Evolutionary conservation across 1,284 basidiomycete species (phyloP), one percentile per base, ranked within the genome.

Genomic region (Sporisorium sorghi): DNA sequence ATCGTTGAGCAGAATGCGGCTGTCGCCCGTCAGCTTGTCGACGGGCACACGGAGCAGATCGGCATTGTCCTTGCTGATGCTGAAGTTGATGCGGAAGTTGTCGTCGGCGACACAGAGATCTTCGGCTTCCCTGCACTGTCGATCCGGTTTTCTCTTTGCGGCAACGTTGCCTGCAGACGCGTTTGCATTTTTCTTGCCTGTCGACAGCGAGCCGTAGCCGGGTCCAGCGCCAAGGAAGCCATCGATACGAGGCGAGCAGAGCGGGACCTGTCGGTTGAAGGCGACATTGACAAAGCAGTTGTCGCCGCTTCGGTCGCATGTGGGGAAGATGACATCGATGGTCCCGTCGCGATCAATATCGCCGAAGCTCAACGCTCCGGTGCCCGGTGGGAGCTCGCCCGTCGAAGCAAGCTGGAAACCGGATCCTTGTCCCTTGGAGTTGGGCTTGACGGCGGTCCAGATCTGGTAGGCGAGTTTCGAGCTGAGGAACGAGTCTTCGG

Each of bases 341-440:
- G 95, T 96, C 1, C 96, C 96, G 80, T 99, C 97, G 14, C 97
- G 81, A 92, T 94, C 92, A 77, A 99, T 90, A 77, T 99, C 97
- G 21, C 93, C 94, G 79, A 98, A 98, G 0, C 91, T 89, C 21
- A 98, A 88, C 0, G 91, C 87, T 71, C 93, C 93, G 2, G 90
- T 88, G 0, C 93, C 93, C 11, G 87, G 78, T 0, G 97, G 96
- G 24, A 99, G 87, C 15, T 87, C 79, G 5, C 91, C 91, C 50
- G 88, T 86, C 59, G 90, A 89, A 0, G 90, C 89, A 3, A 96
- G 87, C 3, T 86, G 85, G 85, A 93, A 98, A 0, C 92, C 92
- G 4, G 88, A 85, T 17, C 88, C 87, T 44, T 69, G 10, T 1
- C 58, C 56, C 23, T 56, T 58, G 3, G 58, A 52, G 48, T 64